phyloP scores from a whole-genome alignment of 768 basidiomycete species.

The Fistulinella prunicolor region DNA sequence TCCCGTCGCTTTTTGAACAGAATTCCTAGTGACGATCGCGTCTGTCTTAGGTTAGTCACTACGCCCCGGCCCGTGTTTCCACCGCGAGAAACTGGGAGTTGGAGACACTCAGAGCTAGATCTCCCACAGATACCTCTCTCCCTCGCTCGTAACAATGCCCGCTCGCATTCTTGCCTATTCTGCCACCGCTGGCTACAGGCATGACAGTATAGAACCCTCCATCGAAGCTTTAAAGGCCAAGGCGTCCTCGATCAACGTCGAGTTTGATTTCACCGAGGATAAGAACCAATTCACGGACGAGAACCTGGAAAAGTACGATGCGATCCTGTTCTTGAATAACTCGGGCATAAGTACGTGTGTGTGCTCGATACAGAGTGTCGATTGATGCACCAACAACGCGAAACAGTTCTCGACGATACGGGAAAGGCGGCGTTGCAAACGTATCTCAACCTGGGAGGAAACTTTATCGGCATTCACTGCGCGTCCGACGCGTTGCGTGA shows the following conservation, averaged over 20 bases:
- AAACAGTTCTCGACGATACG: conserved; percentile 50
- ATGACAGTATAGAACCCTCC: conserved; percentile 75
- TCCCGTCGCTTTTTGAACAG: conserved; percentile 5
- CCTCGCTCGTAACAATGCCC: conserved; percentile 17
- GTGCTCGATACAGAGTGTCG: neutral
- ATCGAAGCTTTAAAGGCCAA: conserved; percentile 51
- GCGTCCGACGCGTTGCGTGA: conserved; percentile 59
- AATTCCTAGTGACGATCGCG: conserved; percentile 17
- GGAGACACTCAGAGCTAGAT: no score
- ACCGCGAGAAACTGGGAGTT: no score
- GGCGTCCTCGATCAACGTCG: conserved; percentile 44
- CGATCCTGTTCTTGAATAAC: conserved; percentile 64
- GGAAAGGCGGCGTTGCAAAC: conserved; percentile 61
- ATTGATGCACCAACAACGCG: neutral
- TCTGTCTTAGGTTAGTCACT: neutral
- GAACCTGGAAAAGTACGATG: conserved; percentile 56
- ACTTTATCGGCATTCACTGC: conserved; percentile 67
- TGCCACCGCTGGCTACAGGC: conserved; percentile 59
- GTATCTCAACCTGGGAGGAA: conserved; percentile 67
- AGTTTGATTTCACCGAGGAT: conserved; percentile 69
- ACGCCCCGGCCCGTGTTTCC: neutral
- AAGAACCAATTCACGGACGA: conserved; percentile 50
- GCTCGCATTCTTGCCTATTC: conserved; percentile 56
- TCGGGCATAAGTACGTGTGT: conserved; percentile 62
- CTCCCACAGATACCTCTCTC: neutral